Conservation (phyloP, 2,329 filamentous ascomycete species). For the Davidsoniella australis region DNA sequence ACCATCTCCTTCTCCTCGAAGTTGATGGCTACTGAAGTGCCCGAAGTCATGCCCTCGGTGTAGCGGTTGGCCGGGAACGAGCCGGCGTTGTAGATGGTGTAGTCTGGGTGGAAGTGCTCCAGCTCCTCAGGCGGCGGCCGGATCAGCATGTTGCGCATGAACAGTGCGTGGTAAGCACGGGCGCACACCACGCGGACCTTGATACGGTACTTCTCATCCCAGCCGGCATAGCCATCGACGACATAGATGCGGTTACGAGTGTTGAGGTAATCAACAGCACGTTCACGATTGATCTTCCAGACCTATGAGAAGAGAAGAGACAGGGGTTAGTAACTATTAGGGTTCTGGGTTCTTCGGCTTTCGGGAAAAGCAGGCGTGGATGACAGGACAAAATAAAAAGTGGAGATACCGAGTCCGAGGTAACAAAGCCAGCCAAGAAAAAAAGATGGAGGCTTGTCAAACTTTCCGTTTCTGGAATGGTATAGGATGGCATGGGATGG, state of each 20-base stretch:
- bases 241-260: slow-evolving; percentile 98
- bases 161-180: slow-evolving; percentile 96
- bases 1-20: slow-evolving; percentile 99
- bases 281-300: slow-evolving; percentile 98
- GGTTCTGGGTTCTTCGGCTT: not conserved
- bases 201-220: slow-evolving; percentile 97
- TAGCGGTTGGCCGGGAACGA: slow-evolving; percentile 97
- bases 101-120: slow-evolving; percentile 95
- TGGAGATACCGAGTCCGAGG: too few relatives aligned
- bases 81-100: slow-evolving; percentile 98
- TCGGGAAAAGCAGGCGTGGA: not conserved
- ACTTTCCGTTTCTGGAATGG: too few relatives aligned
- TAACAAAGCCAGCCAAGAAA: too few relatives aligned
- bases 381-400: not conserved
- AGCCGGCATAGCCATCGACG: slow-evolving; percentile 90
- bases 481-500: too few relatives aligned
- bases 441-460: too few relatives aligned
- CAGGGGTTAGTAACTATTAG: slow-evolving; percentile 5
- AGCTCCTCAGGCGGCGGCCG: slow-evolving; percentile 80
- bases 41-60: slow-evolving; percentile 96
- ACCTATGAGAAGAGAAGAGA: slow-evolving; percentile 40
- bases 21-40: slow-evolving; percentile 96
- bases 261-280: slow-evolving; percentile 97
- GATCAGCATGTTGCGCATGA: slow-evolving; percentile 99
- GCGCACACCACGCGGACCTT: slow-evolving; percentile 95